Evolutionary conservation across 768 basidiomycete genomes (phyloP), one percentile per base, ranked within the genome.

Genomic region (Psilocybe azurescens): DNA sequence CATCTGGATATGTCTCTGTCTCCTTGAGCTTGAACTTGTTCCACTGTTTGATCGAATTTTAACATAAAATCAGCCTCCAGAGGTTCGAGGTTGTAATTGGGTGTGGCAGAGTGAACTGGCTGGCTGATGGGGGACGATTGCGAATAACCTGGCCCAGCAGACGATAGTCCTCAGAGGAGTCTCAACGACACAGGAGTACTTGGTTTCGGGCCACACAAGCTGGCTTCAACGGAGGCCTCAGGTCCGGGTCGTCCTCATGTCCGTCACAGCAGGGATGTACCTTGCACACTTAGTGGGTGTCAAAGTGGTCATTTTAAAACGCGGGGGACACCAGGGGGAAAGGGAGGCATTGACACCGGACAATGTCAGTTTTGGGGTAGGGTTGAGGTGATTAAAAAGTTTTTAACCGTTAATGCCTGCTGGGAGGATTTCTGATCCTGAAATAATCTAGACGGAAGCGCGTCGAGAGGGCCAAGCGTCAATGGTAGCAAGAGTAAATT

Each of bases 181-280:
- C 53, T 90, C 85, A 5, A 85, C 68, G 8, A 81, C 85, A 84
- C 74, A 0, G 95, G 94, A 0, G 92, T 93, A 67, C 92, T 94
- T 6, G 94, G 88, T 64, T 82, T 86, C 0, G 90, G 89, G 10
- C 91, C 88, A 61, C 89, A 82, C 63, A 99, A 74, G 71, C 92
- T 94, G 0, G 97, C 97, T 71, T 98, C 95, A 54, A 99, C 99
- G 0, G 97, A 97, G 18, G 97, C 93, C 83, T 86, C 20, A 99
- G 79, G 60, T 99, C 95, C 9, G 92, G 91, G 74, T 99, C 97
- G 3, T 97, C 92, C 33, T 97, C 96, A 9, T 94, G 2, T 74
- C 77, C 14, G 70, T 55, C 18, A 59, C 57, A 14, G 70, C 66
- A 13, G 61, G 24, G 24, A 24, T 24, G 28, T 53, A 33, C 24